Conservation (phyloP, 2,329 filamentous ascomycete species). For the Aspergillus uvarum region DNA sequence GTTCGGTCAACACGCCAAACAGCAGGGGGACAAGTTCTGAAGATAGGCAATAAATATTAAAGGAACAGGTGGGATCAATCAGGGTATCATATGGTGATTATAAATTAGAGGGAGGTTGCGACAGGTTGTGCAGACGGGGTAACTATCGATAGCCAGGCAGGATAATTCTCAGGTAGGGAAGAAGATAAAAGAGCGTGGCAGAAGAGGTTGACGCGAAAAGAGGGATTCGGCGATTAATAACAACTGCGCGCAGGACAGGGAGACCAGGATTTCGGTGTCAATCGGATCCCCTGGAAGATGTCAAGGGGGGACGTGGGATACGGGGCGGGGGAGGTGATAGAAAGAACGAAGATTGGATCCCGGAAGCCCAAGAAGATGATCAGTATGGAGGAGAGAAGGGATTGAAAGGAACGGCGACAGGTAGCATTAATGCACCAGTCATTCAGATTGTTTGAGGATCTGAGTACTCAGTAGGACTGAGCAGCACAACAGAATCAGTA, state of each 20-base stretch:
- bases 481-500: slow-evolving; percentile 11
- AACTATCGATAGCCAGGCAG: neutral
- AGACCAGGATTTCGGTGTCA: neutral
- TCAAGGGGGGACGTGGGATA: neutral
- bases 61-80: neutral
- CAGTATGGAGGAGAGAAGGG: neutral
- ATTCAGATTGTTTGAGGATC: neutral
- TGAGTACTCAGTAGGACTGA: neutral
- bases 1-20: no score
- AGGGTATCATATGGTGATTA: neutral
- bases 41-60: neutral
- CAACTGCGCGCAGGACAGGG: neutral
- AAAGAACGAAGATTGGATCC: neutral
- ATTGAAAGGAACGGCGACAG: neutral
- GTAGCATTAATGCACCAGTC: neutral
- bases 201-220: neutral
- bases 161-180: neutral
- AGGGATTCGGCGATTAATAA: slow-evolving; percentile 1
- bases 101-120: neutral
- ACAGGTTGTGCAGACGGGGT: neutral
- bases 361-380: neutral
- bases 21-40: neutral
- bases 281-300: neutral
- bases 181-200: neutral
- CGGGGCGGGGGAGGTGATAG: neutral